Conservation (phyloP, 2,329 filamentous ascomycete genomes). For the Malbranchea zuffiana region DNA sequence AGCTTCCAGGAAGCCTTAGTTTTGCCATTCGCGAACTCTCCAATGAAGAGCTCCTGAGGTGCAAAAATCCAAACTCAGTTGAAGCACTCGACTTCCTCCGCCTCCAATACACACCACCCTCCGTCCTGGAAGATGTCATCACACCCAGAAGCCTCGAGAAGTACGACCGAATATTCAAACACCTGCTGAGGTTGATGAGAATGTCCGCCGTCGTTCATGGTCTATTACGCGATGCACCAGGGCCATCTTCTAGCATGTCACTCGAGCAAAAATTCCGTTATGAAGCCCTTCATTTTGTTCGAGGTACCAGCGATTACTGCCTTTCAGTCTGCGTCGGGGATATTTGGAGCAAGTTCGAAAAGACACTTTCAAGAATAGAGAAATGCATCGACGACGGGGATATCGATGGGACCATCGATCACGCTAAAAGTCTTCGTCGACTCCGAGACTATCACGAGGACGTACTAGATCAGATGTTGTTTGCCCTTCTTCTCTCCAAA, state of each 20-base stretch:
- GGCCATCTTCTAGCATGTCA: slow-evolving; percentile 20
- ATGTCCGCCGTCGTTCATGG: slow-evolving; percentile 65
- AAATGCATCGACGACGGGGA: slow-evolving; percentile 41
- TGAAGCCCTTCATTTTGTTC: slow-evolving; percentile 71
- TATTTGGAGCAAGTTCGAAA: slow-evolving; percentile 62
- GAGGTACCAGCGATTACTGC: slow-evolving; percentile 62
- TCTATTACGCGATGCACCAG: slow-evolving; percentile 48
- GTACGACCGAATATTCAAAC: slow-evolving; percentile 77
- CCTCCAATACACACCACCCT: slow-evolving; percentile 69
- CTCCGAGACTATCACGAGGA: slow-evolving; percentile 61
- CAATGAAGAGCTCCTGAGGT: slow-evolving; percentile 65
- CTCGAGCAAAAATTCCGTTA: slow-evolving; percentile 52
- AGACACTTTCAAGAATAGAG: slow-evolving; percentile 55
- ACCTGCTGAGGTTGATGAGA: slow-evolving; percentile 63
- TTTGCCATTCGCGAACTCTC: slow-evolving; percentile 78
- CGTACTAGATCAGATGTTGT: slow-evolving; percentile 64
- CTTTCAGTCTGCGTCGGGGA: slow-evolving; percentile 65
- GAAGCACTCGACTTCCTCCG: slow-evolving; percentile 89
- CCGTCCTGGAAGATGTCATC: slow-evolving; percentile 61
- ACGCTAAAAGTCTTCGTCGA: slow-evolving; percentile 51
- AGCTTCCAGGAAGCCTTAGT: slow-evolving; percentile 58
- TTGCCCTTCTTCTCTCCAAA: slow-evolving; percentile 60
- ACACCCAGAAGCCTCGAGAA: slow-evolving; percentile 59
- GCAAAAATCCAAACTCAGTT: slow-evolving; percentile 70
- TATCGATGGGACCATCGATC: slow-evolving; percentile 37